Base-by-base conservation (phyloP, 352 stramenopile species). In the Pythium coloratum region DNA sequence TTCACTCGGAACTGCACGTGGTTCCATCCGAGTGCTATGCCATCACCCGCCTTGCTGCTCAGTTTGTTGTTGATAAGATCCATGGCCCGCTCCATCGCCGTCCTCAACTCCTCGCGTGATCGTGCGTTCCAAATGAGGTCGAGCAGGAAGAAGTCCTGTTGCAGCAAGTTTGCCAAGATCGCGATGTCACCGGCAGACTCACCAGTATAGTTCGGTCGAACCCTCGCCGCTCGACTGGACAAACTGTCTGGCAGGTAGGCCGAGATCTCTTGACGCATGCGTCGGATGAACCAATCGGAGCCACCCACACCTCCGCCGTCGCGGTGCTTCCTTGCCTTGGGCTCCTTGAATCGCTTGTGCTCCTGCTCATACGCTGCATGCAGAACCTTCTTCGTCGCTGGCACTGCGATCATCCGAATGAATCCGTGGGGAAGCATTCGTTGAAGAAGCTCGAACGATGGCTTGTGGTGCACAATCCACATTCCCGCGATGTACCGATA, bases 41-140 rank as follows among this genome's bases (percentile, higher is more conserved):
- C 14, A 24, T 40, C 28, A 14, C 24, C 24, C 5, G 30, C 47
- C 13, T 6, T 30, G n/a, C 34, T 14, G 0, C 13, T 44, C 6
- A 16, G 16, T 59, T 63, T 20, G 18, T 40, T 51, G 9, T 65
- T 50, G 18, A 73, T 54, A 20, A 68, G 6, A 54, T 59, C 53
- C 0, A 72, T 36, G 7, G 56, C 18, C 2, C 47, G 32, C 36
- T 72, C 59, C 36, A 71, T 76, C 68, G 47, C 57, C 57, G 20
- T 18, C 63, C 82, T 81, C 10, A 95, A 65, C 62, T 94, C 84
- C 33, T 70, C 55, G 49, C 85, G 75, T 3, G 78, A 86, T 26
- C 71, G 46, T 14, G 82, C 72, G 42, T 92, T 89, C 87, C 87
- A 95, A 38, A 95, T 89, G 36, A 94, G 71, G 49, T 95, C 87